Evolutionary conservation across 83 land plant genomes (phyloP), one percentile per base, ranked within the genome.

Genomic region (Isoetes engelmannii): DNA sequence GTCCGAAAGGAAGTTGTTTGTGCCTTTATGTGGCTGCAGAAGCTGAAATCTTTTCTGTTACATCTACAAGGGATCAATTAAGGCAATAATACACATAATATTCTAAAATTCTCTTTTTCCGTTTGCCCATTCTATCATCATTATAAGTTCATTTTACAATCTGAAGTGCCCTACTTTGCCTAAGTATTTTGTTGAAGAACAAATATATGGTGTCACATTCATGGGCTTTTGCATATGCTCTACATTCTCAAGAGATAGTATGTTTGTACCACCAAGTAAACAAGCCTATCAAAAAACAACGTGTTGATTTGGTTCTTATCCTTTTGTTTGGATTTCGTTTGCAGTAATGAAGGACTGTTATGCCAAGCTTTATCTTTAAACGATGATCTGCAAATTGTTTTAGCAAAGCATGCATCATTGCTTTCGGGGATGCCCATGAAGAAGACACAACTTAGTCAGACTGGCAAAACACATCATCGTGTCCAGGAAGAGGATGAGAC

Each of bases 291-390:
- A 28, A 28, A 28, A 28, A 28, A 28, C 37, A 28, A 28, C 2
- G 1, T 28, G 37, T 28, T n/a, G 37, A 28, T 28, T 28, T 28
- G 37, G 37, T 28, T 28, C 37, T 28, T 28, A 28, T 28, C 2
- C 37, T 28, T 28, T 28, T 28, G 37, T 28, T 28, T 28, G 37
- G 17, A 13, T 21, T 13, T 60, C 28, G n/a, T 13, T 64, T 37
- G 12, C 67, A 64, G 67, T 9, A 47, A 64, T 17, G 67, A 64
- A 47, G 13, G 47, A 41, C 47, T 64, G n/a, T 44, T 64, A 41
- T 64, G 41, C 45, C 67, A 64, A 44, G 67, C 47, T 44, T 47
- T 64, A 9, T 37, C 67, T 12, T 64, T 64, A 47, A 64, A 64
- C 53, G 67, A 64, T 41, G 67, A 64, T 44, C 45, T 64, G 47